A percentile compares a stretch with the other conserved stretches of the same genome.
Evolutionary conservation across 257 asterid species (phyloP).

Genomic region (Leonotis leonurus): DNA sequence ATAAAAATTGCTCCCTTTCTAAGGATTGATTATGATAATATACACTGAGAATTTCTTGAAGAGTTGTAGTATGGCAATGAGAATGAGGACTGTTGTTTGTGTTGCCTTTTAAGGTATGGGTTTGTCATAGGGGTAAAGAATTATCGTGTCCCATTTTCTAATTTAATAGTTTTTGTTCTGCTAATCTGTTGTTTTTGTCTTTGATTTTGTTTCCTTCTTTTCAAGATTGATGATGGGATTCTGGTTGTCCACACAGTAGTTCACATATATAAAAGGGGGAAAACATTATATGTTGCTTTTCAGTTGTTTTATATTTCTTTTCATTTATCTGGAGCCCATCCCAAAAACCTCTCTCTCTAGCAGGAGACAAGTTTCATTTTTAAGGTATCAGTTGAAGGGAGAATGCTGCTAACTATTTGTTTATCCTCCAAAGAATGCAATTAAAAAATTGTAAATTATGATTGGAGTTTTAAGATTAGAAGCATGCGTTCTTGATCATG

Average conservation of each 20-base stretch:
- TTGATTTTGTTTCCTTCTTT: slow-evolving; percentile 35
- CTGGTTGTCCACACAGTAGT: slow-evolving; percentile 22
- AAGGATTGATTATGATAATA: slow-evolving; percentile 12
- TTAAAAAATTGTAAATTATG: neutral
- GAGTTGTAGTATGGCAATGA: slow-evolving; percentile 16
- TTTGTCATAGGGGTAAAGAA: slow-evolving; percentile 23
- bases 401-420: slow-evolving; percentile 6
- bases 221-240: slow-evolving; percentile 37
- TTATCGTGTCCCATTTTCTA: slow-evolving; percentile 21
- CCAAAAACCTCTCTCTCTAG: neutral
- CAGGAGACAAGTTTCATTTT: slow-evolving; percentile 12
- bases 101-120: slow-evolving; percentile 5
- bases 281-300: slow-evolving; percentile 20
- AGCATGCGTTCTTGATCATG: neutral
- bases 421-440: slow-evolving; percentile 8
- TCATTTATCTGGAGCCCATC: slow-evolving; percentile 3
- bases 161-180: slow-evolving; percentile 27
- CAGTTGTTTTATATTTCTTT: slow-evolving; percentile 14
- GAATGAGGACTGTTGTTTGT: slow-evolving; percentile 33
- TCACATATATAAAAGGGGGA: slow-evolving; percentile 18
- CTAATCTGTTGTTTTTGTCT: slow-evolving; percentile 35
- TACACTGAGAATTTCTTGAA: slow-evolving; percentile 16
- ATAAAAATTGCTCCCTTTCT: neutral
- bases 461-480: neutral
- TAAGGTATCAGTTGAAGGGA: slow-evolving; percentile 13